Conservation (phyloP, 805 yeast genomes). For the Teunomyces barrocoloradensis region DNA sequence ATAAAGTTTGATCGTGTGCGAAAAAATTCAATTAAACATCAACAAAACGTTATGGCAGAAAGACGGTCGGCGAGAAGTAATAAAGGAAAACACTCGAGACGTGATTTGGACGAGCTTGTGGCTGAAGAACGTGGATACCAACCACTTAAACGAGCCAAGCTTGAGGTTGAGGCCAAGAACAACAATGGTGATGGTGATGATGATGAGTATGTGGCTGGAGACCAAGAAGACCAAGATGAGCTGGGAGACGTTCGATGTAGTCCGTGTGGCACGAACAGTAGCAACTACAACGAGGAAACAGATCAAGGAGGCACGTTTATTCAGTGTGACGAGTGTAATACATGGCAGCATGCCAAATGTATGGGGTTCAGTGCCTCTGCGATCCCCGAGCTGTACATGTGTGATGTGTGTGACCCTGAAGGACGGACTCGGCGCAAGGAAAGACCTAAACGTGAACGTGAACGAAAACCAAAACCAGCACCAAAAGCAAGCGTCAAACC, state of each 20-base stretch:
- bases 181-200: not conserved
- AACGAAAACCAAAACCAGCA: not conserved
- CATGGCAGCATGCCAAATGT: slow-evolving; percentile 74
- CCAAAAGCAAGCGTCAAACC: not conserved
- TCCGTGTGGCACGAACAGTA: slow-evolving; percentile 60
- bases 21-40: not conserved
- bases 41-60: slow-evolving; percentile 4
- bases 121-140: slow-evolving; percentile 10
- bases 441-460: not conserved
- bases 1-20: slow-evolving; percentile 1
- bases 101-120: slow-evolving; percentile 16
- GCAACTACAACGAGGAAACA: slow-evolving; percentile 55
- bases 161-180: not conserved
- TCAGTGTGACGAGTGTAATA: slow-evolving; percentile 61
- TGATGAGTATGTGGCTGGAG: slow-evolving; percentile 12
- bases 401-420: slow-evolving; percentile 53
- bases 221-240: slow-evolving; percentile 11
- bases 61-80: slow-evolving; percentile 39
- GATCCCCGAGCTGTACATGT: slow-evolving; percentile 49
- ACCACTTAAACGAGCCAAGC: not conserved
- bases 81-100: slow-evolving; percentile 38
- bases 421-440: slow-evolving; percentile 1
- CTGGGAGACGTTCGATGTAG: slow-evolving; percentile 52
- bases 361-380: slow-evolving; percentile 45
- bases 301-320: slow-evolving; percentile 58